Evolutionary conservation across 768 basidiomycete genomes (phyloP).

Genomic region (Pleurotus cornucopiae): DNA sequence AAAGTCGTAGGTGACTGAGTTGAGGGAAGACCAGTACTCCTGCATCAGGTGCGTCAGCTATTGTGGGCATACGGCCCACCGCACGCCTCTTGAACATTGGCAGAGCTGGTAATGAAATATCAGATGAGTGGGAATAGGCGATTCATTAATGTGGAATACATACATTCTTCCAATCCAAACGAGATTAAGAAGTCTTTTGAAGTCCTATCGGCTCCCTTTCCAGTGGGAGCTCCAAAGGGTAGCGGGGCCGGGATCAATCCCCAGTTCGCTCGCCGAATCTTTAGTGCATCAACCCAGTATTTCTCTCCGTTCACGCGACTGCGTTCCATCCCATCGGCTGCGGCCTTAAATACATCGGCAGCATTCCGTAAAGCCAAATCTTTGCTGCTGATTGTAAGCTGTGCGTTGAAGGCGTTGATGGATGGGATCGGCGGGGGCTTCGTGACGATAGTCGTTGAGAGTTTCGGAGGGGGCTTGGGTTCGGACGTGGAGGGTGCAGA

Average conservation of each 20-base stretch:
- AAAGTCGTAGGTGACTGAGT: constrained; percentile 59
- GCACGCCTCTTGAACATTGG: constrained; percentile 61
- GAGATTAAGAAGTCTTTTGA: constrained; percentile 79
- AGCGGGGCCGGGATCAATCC: constrained; percentile 75
- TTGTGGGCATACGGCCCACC: constrained; percentile 60
- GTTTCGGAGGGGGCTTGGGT: constrained; percentile 19
- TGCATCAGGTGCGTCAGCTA: constrained; percentile 34
- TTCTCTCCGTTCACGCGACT: constrained; percentile 57
- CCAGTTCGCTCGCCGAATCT: constrained; percentile 76
- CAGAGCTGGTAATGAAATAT: constrained; percentile 43
- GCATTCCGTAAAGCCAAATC: constrained; percentile 78
- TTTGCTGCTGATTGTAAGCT: constrained; percentile 72
- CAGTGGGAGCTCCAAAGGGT: constrained; percentile 62
- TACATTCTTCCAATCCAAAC: constrained; percentile 81
- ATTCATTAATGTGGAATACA: constrained; percentile 20
- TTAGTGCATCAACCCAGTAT: constrained; percentile 82
- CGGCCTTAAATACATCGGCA: constrained; percentile 62
- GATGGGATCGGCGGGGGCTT: constrained; percentile 65
- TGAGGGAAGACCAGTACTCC: constrained; percentile 51
- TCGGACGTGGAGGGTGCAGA: constrained; percentile 12
- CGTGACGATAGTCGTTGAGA: constrained; percentile 62
- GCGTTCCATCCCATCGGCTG: constrained; percentile 66
- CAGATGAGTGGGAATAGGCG: not conserved
- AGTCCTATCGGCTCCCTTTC: constrained; percentile 76
- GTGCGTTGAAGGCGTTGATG: constrained; percentile 68